A percentile compares a stretch with the other conserved stretches of the same genome.
phyloP scores from a whole-genome alignment of 1,284 basidiomycete species.

The Malassezia japonica region DNA sequence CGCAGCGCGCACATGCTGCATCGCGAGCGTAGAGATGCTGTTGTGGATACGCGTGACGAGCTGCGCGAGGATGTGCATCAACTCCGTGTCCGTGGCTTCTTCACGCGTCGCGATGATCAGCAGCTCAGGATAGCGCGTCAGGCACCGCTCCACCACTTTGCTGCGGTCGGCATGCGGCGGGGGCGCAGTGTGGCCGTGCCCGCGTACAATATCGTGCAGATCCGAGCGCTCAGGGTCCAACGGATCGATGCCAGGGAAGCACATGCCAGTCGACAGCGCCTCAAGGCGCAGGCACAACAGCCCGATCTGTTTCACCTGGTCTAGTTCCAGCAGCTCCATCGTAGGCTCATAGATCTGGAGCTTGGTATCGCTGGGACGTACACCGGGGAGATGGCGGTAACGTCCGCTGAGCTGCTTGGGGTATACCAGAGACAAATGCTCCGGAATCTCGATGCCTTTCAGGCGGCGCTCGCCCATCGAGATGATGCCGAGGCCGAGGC shows the following conservation, averaged over 20 bases:
- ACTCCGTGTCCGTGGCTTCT: conserved; percentile 44
- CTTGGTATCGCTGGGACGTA: conserved; percentile 51
- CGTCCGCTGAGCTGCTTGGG: conserved; percentile 68
- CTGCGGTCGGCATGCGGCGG: conserved; percentile 16
- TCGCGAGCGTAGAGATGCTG: conserved; percentile 23
- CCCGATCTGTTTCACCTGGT: conserved; percentile 68
- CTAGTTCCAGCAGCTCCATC: conserved; percentile 60
- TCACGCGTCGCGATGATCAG: conserved; percentile 38
- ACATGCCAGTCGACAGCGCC: conserved; percentile 61
- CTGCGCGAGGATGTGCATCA: conserved; percentile 34
- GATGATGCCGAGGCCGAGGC: conserved; percentile 65
- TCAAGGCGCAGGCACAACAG: conserved; percentile 72
- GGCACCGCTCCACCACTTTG: conserved; percentile 26
- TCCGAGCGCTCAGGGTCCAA: neutral
- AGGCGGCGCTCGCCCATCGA: conserved; percentile 80
- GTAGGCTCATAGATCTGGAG: conserved; percentile 48
- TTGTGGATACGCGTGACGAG: conserved; percentile 43
- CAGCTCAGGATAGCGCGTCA: conserved; percentile 35
- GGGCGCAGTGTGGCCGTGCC: neutral
- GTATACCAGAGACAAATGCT: conserved; percentile 74
- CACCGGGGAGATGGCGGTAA: conserved; percentile 49
- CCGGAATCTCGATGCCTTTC: conserved; percentile 72
- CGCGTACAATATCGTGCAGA: neutral
- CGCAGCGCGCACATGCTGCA: conserved; percentile 1
- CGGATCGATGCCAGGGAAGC: conserved; percentile 49